phyloP scores from a whole-genome alignment of 139 green algal genomes.

The Diplosphaera chodatii region DNA sequence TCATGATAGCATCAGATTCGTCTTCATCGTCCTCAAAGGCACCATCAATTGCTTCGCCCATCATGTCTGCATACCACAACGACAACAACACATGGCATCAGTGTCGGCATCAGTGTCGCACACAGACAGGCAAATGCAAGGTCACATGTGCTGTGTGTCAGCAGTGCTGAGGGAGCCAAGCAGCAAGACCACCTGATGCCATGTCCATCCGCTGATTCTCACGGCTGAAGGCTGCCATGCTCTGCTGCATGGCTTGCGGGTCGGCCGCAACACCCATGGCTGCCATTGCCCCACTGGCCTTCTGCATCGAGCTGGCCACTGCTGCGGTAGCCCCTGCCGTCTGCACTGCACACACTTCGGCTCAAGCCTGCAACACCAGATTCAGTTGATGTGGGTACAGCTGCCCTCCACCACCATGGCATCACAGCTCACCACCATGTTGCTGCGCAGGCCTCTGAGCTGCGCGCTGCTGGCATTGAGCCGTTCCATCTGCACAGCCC shows the following conservation, averaged over 20 bases:
- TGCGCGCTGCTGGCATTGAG: slow-evolving; percentile 44
- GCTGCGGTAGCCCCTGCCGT: slow-evolving; percentile 51
- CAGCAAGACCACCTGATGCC: slow-evolving; percentile 15
- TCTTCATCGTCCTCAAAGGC: slow-evolving; percentile 65
- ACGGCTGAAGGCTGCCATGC: slow-evolving; percentile 49
- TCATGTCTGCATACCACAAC: slow-evolving; percentile 40
- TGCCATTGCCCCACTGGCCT: slow-evolving; percentile 53
- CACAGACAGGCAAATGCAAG: too few species aligned
- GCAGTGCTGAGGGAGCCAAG: too few species aligned
- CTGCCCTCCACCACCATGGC: too few species aligned
- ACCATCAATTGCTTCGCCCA: slow-evolving; percentile 57
- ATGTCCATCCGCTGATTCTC: slow-evolving; percentile 66
- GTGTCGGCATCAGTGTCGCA: too few species aligned
- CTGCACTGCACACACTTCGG: too few species aligned
- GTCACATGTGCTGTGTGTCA: too few species aligned
- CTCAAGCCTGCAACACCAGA: too few species aligned
- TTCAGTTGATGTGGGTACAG: too few species aligned
- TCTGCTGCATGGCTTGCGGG: slow-evolving; percentile 34
- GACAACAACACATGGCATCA: too few species aligned
- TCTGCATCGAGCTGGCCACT: slow-evolving; percentile 45
- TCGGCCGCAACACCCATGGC: slow-evolving; percentile 42
- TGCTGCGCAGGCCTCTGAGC: slow-evolving; percentile 47
- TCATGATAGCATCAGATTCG: slow-evolving; percentile 59
- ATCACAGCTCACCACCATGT: slow-evolving; percentile 44
- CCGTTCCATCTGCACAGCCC: slow-evolving; percentile 48